Evolutionary conservation across 306 rosid genomes (phyloP).

Genomic region (Cajanus cajan): DNA sequence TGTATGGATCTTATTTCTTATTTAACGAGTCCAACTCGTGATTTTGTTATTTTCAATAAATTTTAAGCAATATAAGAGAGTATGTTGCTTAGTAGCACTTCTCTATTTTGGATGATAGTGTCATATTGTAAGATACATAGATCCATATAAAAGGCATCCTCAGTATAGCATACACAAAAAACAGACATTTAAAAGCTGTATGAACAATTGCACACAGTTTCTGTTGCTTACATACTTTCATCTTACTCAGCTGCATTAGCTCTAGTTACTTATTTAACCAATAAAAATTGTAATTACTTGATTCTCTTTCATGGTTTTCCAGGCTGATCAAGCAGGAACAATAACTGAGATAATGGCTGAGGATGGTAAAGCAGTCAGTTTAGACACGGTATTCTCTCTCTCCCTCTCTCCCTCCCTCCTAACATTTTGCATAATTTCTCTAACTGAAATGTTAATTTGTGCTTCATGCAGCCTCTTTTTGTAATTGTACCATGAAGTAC

Average conservation of each 20-base stretch:
- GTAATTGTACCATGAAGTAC: conserved; percentile 61
- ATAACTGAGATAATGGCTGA: conserved; percentile 57
- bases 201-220: neutral
- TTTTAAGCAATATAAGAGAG: no score
- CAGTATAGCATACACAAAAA: neutral
- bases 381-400: conserved; percentile 60
- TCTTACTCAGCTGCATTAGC: neutral
- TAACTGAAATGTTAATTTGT: conserved; percentile 22
- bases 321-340: conserved; percentile 96
- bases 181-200: neutral
- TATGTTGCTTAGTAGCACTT: no score
- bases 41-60: no score
- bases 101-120: neutral
- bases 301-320: conserved; percentile 23
- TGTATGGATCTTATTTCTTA: no score
- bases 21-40: no score
- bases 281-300: neutral
- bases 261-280: neutral
- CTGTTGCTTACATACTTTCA: neutral
- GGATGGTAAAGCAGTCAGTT: conserved; percentile 78
- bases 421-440: neutral
- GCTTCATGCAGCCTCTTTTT: conserved; percentile 68
- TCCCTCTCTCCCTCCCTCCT: neutral
- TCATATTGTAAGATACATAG: neutral
- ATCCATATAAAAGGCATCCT: neutral